Conservation (phyloP, 805 yeast genomes). For the Nakazawaea ernobii region DNA sequence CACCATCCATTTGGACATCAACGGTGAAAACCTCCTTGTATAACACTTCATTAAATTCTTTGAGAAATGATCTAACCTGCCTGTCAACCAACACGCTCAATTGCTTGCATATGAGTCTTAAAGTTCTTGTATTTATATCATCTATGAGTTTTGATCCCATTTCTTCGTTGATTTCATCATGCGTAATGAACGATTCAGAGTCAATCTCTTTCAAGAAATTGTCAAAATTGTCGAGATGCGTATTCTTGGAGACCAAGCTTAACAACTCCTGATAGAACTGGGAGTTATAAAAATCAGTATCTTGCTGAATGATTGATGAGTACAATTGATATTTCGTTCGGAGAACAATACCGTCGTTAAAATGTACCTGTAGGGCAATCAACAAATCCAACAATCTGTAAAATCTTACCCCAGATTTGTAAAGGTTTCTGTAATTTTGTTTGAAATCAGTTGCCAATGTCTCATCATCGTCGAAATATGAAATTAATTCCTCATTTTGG, state of each 20-base stretch:
- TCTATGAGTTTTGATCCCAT: background rate
- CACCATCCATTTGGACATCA: slow-evolving; percentile 15
- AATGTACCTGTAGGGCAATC: background rate
- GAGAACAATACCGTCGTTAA: background rate
- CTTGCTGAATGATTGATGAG: slow-evolving; percentile 1
- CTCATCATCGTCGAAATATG: background rate
- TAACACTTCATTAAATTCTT: slow-evolving; percentile 14
- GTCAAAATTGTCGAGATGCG: background rate
- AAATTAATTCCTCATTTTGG: background rate
- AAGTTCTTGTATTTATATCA: background rate
- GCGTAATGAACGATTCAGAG: slow-evolving; percentile 1
- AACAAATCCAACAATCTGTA: slow-evolving; percentile 8
- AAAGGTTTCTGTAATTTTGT: background rate
- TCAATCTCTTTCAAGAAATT: background rate
- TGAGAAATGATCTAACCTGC: background rate
- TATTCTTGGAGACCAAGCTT: background rate
- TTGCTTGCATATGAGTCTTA: background rate
- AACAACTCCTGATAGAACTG: slow-evolving; percentile 5
- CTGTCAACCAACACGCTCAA: background rate
- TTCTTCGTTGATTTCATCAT: slow-evolving; percentile 1
- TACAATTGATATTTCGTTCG: slow-evolving; percentile 5
- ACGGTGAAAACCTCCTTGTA: slow-evolving; percentile 40
- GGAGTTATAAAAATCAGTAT: background rate
- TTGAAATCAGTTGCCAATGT: slow-evolving; percentile 2
- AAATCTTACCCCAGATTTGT: background rate